These are phyloP conservation scores for Babesia microti DNA, from an alignment of 169 alveolate species.

Conservation along the genomic window DNA sequence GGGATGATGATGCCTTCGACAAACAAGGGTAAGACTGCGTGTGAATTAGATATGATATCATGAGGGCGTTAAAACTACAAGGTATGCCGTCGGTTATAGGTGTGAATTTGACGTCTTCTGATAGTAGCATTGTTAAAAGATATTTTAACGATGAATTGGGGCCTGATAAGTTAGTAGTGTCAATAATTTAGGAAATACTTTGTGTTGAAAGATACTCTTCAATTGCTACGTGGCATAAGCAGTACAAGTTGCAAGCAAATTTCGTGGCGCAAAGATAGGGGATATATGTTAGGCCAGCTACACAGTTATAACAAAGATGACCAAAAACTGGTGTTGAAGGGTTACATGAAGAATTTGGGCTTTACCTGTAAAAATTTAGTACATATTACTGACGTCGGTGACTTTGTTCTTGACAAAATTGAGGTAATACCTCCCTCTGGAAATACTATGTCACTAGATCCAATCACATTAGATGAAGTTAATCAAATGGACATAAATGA, in stretches of 20 bases:
- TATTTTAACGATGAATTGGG: slow-evolving; percentile 61
- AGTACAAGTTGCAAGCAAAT: slow-evolving; percentile 32
- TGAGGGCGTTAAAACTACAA: slow-evolving; percentile 50
- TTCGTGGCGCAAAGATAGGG: slow-evolving; percentile 58
- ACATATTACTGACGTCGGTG: slow-evolving; percentile 58
- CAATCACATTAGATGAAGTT: slow-evolving; percentile 1
- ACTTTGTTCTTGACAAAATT: slow-evolving; percentile 40
- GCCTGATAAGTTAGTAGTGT: slow-evolving; percentile 38
- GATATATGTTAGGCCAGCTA: slow-evolving; percentile 50
- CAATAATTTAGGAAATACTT: slow-evolving; percentile 16
- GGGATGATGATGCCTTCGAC: slow-evolving; percentile 35
- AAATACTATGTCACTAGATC: neutral
- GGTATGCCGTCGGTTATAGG: slow-evolving; percentile 66
- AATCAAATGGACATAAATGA: slow-evolving; percentile 16
- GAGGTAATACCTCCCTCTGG: slow-evolving; percentile 30
- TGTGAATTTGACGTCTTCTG: slow-evolving; percentile 35
- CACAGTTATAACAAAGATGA: slow-evolving; percentile 29
- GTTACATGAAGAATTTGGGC: slow-evolving; percentile 59
- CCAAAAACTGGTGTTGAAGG: slow-evolving; percentile 39
- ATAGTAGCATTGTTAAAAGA: slow-evolving; percentile 36
- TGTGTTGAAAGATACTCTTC: slow-evolving; percentile 14
- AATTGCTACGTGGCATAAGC: slow-evolving; percentile 35
- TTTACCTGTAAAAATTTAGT: slow-evolving; percentile 49
- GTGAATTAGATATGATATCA: slow-evolving; percentile 30
- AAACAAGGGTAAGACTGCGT: slow-evolving; percentile 30